A percentile compares a stretch with the other conserved stretches of the same genome.
phyloP scores from a whole-genome alignment of 768 basidiomycete species.

The Termitomyces sp. region DNA sequence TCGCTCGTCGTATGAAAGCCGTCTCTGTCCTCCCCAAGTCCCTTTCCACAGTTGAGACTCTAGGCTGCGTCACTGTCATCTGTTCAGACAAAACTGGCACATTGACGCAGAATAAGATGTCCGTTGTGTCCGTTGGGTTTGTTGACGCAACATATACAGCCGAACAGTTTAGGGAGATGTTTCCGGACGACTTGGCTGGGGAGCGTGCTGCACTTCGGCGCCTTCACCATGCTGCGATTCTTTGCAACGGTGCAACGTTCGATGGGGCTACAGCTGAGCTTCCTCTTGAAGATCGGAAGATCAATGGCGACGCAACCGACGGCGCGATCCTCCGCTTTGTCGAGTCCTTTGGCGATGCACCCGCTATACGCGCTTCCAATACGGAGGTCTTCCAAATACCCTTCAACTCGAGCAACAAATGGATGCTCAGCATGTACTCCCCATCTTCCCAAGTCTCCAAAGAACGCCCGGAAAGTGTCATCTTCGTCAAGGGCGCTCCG shows the following conservation, averaged over 20 bases:
- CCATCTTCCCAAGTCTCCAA: neutral
- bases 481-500: constrained; percentile 58
- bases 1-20: constrained; percentile 13
- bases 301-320: constrained; percentile 50
- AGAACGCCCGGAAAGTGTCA: constrained; percentile 15
- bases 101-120: constrained; percentile 57
- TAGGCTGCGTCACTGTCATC: constrained; percentile 55
- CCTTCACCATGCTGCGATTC: constrained; percentile 33
- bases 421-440: constrained; percentile 46
- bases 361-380: constrained; percentile 17
- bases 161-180: constrained; percentile 15
- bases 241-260: constrained; percentile 58
- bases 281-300: constrained; percentile 26
- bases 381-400: constrained; percentile 34
- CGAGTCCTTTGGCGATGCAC: constrained; percentile 23
- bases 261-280: constrained; percentile 24
- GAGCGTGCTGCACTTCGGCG: constrained; percentile 13
- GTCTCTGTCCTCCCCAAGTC: constrained; percentile 30
- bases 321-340: constrained; percentile 49
- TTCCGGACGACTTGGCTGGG: constrained; percentile 3
- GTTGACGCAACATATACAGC: constrained; percentile 27
- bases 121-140: constrained; percentile 43
- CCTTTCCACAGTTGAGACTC: constrained; percentile 61
- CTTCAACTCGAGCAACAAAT: constrained; percentile 53
- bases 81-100: constrained; percentile 60